Percentiles rank a stretch among this genome's conserved stretches.
phyloP scores from a whole-genome alignment of 805 yeast species.

The Spathaspora arborariae region DNA sequence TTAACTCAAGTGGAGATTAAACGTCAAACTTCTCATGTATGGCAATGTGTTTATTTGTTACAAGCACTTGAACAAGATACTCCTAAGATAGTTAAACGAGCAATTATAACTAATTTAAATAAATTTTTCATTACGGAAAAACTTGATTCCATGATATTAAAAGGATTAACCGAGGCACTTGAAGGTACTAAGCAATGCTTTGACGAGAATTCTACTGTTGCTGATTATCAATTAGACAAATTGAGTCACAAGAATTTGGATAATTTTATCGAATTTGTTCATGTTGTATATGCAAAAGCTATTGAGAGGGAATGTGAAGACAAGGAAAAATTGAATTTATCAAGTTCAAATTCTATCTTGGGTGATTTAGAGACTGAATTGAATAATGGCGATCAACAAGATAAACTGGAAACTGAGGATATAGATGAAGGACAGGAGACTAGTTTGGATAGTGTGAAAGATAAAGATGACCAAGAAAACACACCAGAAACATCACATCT shows the following conservation, averaged over 20 bases:
- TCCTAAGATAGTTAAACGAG: conserved; percentile 49
- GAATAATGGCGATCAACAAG: conserved; percentile 5
- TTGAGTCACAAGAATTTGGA: conserved; percentile 28
- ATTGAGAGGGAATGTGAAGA: conserved; percentile 16
- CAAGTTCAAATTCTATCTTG: conserved; percentile 5
- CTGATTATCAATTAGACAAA: conserved; percentile 31
- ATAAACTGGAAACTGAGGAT: background rate
- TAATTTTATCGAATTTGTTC: conserved; percentile 24
- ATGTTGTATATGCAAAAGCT: conserved; percentile 21
- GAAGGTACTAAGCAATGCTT: conserved; percentile 29
- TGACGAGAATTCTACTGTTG: conserved; percentile 16
- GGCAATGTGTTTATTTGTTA: conserved; percentile 53
- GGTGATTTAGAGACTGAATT: conserved; percentile 9
- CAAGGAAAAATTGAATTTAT: conserved; percentile 3
- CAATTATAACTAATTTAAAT: conserved; percentile 47
- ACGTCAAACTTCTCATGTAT: conserved; percentile 50
- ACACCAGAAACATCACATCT: background rate
- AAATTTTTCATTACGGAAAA: conserved; percentile 37
- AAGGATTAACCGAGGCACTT: conserved; percentile 31
- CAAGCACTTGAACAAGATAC: conserved; percentile 48
- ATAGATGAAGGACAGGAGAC: background rate
- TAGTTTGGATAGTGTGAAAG: background rate
- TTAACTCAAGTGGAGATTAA: conserved; percentile 37
- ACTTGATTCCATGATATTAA: conserved; percentile 25
- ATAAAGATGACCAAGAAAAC: background rate